Conservation (phyloP, 345 rosid species). For the Syzygium oleosum region DNA sequence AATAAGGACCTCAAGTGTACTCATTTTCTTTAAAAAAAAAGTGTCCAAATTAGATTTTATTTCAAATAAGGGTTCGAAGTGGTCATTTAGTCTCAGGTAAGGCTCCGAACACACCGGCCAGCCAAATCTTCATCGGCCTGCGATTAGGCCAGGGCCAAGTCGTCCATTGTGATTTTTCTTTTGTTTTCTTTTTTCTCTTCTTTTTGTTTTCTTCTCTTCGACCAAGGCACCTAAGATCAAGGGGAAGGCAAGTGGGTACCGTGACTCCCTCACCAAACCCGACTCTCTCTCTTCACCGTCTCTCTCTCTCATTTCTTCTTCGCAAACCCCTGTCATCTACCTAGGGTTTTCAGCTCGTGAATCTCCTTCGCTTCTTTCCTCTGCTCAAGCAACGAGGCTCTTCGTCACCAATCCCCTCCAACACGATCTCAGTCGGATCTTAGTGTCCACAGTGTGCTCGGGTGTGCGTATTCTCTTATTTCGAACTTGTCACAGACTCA, state of each 20-base stretch:
- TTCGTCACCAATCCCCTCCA: neutral
- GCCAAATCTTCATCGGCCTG: too few relatives aligned
- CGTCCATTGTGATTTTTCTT: too few relatives aligned
- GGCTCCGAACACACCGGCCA: too few relatives aligned
- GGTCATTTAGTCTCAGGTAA: too few relatives aligned
- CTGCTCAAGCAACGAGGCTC: neutral
- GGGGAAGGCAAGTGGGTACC: too few relatives aligned
- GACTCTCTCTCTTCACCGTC: neutral
- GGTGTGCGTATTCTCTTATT: neutral
- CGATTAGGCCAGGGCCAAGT: too few relatives aligned
- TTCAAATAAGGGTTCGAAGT: fast-evolving
- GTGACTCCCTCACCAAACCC: neutral
- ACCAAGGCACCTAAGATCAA: neutral
- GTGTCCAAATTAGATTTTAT: fast-evolving
- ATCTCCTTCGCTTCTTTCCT: too few relatives aligned
- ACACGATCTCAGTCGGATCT: neutral
- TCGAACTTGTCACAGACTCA: neutral
- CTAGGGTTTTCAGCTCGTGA: conserved; percentile 19
- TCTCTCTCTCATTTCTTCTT: neutral
- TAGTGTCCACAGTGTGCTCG: neutral
- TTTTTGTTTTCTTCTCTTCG: too few relatives aligned
- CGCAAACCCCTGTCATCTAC: neutral
- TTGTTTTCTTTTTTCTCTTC: too few relatives aligned
- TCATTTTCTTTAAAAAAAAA: too few relatives aligned
- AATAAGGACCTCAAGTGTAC: fast-evolving